phyloP scores from a whole-genome alignment of 176 grass and related monocot genomes.

The Oryza glaberrima region DNA sequence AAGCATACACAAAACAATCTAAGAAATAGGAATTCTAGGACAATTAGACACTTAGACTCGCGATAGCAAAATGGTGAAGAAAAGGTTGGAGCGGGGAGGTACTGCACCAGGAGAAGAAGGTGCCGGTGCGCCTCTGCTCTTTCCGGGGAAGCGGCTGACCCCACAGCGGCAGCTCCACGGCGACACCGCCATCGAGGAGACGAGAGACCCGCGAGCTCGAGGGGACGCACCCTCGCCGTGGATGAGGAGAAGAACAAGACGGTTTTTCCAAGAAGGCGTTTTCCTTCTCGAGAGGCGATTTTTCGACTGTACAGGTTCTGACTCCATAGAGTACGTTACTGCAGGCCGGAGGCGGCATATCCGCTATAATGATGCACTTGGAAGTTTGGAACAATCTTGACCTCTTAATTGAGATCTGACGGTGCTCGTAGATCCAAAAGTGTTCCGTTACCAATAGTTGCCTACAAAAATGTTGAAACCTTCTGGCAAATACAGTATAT shows the following conservation, averaged over 20 bases:
- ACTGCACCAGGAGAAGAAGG: constrained; percentile 26
- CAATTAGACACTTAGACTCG: background rate
- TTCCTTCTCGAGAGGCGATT: background rate
- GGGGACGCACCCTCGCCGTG: background rate
- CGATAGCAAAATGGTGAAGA: background rate
- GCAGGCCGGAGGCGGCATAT: background rate
- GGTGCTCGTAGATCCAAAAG: no score
- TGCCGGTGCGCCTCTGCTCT: constrained; percentile 20
- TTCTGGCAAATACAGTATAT: no score
- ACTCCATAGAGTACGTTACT: background rate
- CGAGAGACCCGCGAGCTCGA: background rate
- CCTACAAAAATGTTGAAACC: no score
- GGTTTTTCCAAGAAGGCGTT: background rate
- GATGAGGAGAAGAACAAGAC: background rate
- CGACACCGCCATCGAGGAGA: constrained; percentile 37
- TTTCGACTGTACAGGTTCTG: no score
- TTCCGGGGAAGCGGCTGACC: constrained; percentile 10
- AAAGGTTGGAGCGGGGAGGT: no score
- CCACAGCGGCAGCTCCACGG: constrained; percentile 41
- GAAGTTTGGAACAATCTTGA: no score
- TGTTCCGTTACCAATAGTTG: no score
- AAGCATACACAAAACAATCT: background rate
- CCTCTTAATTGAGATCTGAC: background rate
- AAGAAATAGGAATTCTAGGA: background rate
- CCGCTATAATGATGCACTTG: background rate